phyloP scores from a whole-genome alignment of 371 early-diverging fungal genomes.

The Choanephora cucurbitarum region DNA sequence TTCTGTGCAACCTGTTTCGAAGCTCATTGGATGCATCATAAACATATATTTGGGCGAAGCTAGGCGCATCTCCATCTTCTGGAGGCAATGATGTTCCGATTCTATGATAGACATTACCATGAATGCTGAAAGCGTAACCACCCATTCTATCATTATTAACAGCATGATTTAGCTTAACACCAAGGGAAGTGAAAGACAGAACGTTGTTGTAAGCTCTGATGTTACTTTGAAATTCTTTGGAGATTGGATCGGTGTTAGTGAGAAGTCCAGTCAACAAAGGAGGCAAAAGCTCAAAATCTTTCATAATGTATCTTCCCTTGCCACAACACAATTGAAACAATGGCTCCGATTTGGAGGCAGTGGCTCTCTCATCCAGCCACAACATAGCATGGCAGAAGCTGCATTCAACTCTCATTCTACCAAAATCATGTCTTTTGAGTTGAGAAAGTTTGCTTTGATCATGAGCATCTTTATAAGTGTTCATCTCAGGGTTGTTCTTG shows the following conservation, averaged over 20 bases:
- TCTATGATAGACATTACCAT: constrained; percentile 13
- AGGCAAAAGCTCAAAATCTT: not conserved
- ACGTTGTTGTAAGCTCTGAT: constrained; percentile 20
- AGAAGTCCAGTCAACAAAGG: not conserved
- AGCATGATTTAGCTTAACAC: constrained; percentile 11
- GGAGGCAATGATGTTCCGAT: constrained; percentile 9
- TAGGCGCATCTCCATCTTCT: not conserved
- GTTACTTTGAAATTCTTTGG: constrained; percentile 8
- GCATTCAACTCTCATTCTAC: constrained; percentile 11
- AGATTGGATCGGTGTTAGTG: not conserved
- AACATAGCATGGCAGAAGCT: not conserved
- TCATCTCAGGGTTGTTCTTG: not conserved
- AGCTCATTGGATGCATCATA: constrained; percentile 14
- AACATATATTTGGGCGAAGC: constrained; percentile 17
- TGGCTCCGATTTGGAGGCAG: not conserved
- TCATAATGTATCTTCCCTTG: not conserved
- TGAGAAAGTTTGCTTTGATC: not conserved
- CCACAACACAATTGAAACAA: constrained; percentile 5
- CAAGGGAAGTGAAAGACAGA: constrained; percentile 20
- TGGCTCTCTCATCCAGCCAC: constrained; percentile 9
- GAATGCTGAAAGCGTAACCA: constrained; percentile 18
- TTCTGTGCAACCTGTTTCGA: not conserved
- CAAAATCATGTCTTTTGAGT: constrained; percentile 2
- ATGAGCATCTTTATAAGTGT: not conserved
- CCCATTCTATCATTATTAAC: constrained; percentile 1